These are phyloP conservation scores for Mortierella sp. DNA, from an alignment of 371 early-diverging fungal genomes.

Conservation along the genomic window DNA sequence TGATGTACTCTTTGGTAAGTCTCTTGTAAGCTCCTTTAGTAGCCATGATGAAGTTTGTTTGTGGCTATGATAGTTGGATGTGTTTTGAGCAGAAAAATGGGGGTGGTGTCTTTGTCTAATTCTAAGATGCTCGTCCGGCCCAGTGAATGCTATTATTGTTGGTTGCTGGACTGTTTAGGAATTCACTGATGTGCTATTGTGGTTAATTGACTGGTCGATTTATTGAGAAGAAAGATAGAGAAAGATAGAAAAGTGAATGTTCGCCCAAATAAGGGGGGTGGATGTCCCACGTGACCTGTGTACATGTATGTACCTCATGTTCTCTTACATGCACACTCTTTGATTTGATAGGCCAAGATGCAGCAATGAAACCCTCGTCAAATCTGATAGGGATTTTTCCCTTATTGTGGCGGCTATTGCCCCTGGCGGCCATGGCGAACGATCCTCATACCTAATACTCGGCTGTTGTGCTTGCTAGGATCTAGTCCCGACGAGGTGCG, in stretches of 20 bases:
- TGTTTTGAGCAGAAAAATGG: not conserved
- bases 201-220: not conserved
- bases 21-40: constrained; percentile 89
- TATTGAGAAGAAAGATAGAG: not conserved
- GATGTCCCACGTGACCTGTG: no score
- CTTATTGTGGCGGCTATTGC: no score
- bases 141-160: not conserved
- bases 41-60: constrained; percentile 77
- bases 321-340: not conserved
- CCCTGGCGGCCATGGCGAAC: not conserved
- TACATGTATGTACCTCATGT: not conserved
- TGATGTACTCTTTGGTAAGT: constrained; percentile 92
- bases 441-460: not conserved
- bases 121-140: not conserved
- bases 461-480: not conserved
- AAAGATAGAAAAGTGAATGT: not conserved
- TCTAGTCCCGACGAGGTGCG: not conserved
- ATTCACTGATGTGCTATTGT: no score
- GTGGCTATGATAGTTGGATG: not conserved
- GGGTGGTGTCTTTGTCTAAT: not conserved
- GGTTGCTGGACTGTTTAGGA: not conserved
- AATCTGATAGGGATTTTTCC: not conserved
- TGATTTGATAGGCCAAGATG: not conserved
- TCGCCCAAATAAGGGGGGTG: not conserved
- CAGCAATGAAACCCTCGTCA: constrained; percentile 13